Evolutionary conservation across 495 filamentous ascomycete species (phyloP).

Genomic region (Annulohypoxylon stygium): DNA sequence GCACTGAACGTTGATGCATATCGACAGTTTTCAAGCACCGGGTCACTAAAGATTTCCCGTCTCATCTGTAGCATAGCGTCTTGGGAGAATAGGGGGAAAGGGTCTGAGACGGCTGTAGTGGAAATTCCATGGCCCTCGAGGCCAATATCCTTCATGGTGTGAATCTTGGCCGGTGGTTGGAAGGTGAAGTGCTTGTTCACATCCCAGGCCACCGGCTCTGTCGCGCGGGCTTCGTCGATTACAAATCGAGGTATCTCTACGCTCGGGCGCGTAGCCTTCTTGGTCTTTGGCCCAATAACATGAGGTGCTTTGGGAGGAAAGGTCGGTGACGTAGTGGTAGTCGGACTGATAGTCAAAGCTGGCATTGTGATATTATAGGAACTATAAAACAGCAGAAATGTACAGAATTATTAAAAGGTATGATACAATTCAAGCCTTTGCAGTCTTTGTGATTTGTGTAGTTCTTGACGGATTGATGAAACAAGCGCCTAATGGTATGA

Average conservation of each 20-base stretch:
- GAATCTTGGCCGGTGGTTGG: constrained; percentile 12
- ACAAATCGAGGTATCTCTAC: constrained; percentile 1
- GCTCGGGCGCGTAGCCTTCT: constrained; percentile 15
- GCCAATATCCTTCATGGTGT: constrained; percentile 26
- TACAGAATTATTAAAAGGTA: background rate
- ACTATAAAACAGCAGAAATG: background rate
- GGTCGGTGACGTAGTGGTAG: background rate
- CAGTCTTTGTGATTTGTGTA: background rate
- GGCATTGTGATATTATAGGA: constrained; percentile 17
- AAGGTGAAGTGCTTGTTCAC: constrained; percentile 21
- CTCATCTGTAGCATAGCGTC: constrained; percentile 19
- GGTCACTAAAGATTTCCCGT: constrained; percentile 17
- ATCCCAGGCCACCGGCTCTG: constrained; percentile 3
- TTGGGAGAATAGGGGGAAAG: constrained; percentile 23
- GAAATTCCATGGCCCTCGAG: constrained; percentile 15
- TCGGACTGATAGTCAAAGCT: background rate
- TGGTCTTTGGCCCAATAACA: constrained; percentile 17
- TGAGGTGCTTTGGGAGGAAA: constrained; percentile 12
- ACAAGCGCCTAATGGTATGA: background rate
- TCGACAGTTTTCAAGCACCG: constrained; percentile 21
- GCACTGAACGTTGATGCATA: constrained; percentile 10
- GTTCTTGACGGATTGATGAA: background rate
- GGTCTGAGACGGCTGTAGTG: constrained; percentile 16
- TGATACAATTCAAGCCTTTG: background rate
- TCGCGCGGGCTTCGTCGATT: constrained; percentile 15